phyloP scores from a whole-genome alignment of 108 stramenopile genomes.

The Mediolabrus comicus region DNA sequence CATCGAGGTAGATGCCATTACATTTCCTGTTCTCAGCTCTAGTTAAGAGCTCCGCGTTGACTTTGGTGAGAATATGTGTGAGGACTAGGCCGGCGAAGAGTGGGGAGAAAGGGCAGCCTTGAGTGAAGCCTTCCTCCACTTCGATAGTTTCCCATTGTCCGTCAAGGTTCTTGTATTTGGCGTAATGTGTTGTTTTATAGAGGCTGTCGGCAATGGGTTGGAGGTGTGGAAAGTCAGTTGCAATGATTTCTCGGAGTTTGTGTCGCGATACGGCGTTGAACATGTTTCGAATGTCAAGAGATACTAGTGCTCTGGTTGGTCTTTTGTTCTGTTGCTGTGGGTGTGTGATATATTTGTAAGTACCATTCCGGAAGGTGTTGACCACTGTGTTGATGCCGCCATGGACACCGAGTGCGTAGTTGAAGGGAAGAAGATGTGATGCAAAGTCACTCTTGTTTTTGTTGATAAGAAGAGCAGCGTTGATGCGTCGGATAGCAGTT shows the following conservation, averaged over 20 bases:
- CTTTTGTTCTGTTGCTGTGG: neutral
- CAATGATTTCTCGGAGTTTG: neutral
- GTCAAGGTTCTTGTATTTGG: neutral
- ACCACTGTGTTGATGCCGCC: neutral
- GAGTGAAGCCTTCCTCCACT: neutral
- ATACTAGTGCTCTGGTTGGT: neutral
- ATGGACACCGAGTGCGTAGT: neutral
- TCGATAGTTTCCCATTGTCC: neutral
- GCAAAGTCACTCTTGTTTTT: neutral
- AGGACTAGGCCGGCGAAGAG: neutral
- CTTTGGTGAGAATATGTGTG: neutral
- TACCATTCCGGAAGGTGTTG: neutral
- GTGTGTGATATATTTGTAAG: neutral
- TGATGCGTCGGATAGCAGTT: constrained; percentile 9
- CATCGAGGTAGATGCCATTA: neutral
- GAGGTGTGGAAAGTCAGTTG: neutral
- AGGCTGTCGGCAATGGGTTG: neutral
- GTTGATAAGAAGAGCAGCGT: neutral
- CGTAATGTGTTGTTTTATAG: neutral
- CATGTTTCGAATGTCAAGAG: constrained; percentile 17
- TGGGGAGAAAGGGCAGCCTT: neutral
- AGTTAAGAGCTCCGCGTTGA: neutral
- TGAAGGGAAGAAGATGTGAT: neutral
- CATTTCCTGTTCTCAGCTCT: neutral
- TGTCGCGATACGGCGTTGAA: constrained; percentile 16